phyloP scores from a whole-genome alignment of 2,329 filamentous ascomycete genomes.

The Talaromyces verruculosus region DNA sequence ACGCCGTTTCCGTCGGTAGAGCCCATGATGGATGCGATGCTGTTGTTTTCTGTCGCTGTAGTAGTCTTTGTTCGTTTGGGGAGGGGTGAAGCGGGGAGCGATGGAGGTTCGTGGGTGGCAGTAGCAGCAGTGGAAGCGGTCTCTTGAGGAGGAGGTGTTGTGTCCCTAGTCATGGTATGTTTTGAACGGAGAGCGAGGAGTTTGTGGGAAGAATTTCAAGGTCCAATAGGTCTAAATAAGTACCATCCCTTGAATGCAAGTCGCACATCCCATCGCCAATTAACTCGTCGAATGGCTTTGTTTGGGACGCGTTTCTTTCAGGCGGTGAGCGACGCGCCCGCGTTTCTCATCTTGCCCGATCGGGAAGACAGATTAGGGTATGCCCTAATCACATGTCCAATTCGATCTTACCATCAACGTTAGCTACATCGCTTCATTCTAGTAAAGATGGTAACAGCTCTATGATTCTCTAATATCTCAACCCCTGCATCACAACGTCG shows the following conservation, averaged over 20 bases:
- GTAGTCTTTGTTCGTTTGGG: conserved; percentile 71
- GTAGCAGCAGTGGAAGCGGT: conserved; percentile 28
- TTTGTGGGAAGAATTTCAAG: neutral
- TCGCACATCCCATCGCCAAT: conserved; percentile 11
- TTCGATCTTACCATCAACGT: too few relatives aligned
- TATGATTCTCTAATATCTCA: neutral
- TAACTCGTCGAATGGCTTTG: neutral
- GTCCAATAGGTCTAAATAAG: neutral
- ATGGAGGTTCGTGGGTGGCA: conserved; percentile 51
- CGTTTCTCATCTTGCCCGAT: conserved; percentile 12
- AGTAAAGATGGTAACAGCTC: neutral
- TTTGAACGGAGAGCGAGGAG: neutral
- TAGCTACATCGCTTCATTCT: neutral
- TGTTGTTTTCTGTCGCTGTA: conserved; percentile 54
- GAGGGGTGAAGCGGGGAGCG: conserved; percentile 69
- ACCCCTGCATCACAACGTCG: too few relatives aligned
- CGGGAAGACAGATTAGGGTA: conserved; percentile 9
- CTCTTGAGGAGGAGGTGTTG: conserved; percentile 39
- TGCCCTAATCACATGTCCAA: conserved; percentile 17
- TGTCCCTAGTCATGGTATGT: conserved; percentile 46
- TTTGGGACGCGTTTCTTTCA: conserved; percentile 18
- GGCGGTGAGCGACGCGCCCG: conserved; percentile 21
- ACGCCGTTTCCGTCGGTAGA: conserved; percentile 27
- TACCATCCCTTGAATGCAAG: conserved; percentile 14
- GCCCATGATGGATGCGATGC: conserved; percentile 28